Conservation (phyloP, 148 eudicot species). For the Rheum nobile region DNA sequence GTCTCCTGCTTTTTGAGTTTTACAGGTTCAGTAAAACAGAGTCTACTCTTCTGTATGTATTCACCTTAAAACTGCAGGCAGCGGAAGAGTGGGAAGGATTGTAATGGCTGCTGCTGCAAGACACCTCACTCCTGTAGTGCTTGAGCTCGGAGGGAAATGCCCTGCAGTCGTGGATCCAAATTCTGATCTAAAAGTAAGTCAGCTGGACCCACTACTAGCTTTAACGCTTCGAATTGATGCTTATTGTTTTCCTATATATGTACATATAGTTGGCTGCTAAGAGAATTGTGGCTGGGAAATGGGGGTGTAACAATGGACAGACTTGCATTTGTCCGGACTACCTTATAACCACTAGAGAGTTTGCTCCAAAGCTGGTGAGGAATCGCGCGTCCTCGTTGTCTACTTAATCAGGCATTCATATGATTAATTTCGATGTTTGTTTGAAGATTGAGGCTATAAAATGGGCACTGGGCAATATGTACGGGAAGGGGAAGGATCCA, state of each 20-base stretch:
- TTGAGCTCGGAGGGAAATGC: slow-evolving; percentile 71
- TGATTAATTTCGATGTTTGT: not conserved
- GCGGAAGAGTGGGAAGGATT: slow-evolving; percentile 50
- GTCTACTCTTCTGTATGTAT: too few species aligned
- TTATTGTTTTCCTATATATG: not conserved
- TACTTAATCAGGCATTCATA: not conserved
- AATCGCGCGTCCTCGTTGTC: not conserved
- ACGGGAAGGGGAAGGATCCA: slow-evolving; percentile 44
- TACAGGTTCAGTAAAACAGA: not conserved
- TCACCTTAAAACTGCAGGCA: slow-evolving; percentile 38
- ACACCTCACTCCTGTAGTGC: slow-evolving; percentile 56
- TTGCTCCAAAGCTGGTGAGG: slow-evolving; percentile 51
- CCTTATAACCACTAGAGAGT: slow-evolving; percentile 45
- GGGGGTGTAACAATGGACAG: slow-evolving; percentile 52
- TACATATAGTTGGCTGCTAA: slow-evolving; percentile 35
- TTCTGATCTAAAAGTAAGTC: slow-evolving; percentile 33
- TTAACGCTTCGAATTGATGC: not conserved
- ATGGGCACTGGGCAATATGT: slow-evolving; percentile 27
- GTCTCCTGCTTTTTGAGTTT: slow-evolving; percentile 18
- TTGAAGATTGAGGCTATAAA: slow-evolving; percentile 40
- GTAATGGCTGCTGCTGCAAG: slow-evolving; percentile 68
- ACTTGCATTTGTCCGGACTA: slow-evolving; percentile 57
- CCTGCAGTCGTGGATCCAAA: slow-evolving; percentile 57
- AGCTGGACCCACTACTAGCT: not conserved
- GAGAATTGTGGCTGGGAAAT: slow-evolving; percentile 65